Percentiles rank a stretch among this genome's conserved stretches.
Evolutionary conservation across 495 filamentous ascomycete species (phyloP).

Genomic region (Hyaloscypha variabilis): DNA sequence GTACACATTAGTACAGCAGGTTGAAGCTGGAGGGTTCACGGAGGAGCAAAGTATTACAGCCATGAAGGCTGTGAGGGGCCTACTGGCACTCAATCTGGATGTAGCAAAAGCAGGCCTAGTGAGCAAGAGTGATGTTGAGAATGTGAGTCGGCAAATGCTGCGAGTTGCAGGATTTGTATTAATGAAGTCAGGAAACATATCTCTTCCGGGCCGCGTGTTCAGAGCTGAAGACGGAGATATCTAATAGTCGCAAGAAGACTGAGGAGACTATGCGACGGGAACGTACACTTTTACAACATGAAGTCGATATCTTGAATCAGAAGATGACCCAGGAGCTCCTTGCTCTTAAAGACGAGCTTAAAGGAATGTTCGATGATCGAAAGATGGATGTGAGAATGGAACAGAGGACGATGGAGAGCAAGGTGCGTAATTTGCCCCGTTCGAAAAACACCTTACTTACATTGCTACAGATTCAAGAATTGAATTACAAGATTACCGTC

Average conservation of each 20-base stretch:
- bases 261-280: conserved; percentile 78
- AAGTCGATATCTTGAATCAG: conserved; percentile 89
- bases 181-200: conserved; percentile 67
- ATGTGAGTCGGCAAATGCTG: conserved; percentile 29
- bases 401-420: conserved; percentile 78
- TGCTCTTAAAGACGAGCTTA: conserved; percentile 84
- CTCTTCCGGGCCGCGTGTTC: conserved; percentile 93
- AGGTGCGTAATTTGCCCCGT: conserved; percentile 43
- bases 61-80: conserved; percentile 84
- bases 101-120: conserved; percentile 76
- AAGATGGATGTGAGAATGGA: conserved; percentile 89
- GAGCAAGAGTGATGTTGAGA: conserved; percentile 43
- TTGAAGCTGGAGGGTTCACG: conserved; percentile 69
- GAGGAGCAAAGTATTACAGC: conserved; percentile 69
- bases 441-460: conserved; percentile 24
- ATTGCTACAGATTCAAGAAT: conserved; percentile 71
- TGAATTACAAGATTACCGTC: conserved; percentile 93
- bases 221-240: conserved; percentile 84
- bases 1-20: conserved; percentile 79
- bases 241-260: conserved; percentile 57
- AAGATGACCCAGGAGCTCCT: conserved; percentile 76
- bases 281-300: conserved; percentile 83
- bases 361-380: conserved; percentile 94
- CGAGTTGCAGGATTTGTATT: background rate
- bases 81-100: conserved; percentile 78